Base-by-base conservation (phyloP, 805 yeast genomes). In the Ogataea nakhonphanomensis region DNA sequence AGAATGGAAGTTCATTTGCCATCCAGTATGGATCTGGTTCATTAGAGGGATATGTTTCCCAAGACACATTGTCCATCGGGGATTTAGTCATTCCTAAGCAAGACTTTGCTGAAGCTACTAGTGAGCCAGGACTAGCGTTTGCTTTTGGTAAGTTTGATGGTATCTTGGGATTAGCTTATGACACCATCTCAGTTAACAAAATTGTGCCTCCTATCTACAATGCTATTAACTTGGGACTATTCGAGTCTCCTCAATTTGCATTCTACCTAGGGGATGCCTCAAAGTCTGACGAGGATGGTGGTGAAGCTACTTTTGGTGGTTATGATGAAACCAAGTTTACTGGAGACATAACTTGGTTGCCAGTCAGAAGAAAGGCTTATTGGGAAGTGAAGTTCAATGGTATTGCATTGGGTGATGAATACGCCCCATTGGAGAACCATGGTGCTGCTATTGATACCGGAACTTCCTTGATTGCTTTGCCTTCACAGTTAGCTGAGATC, bases 391-490 rank as follows among this genome's bases (percentile, higher is more conserved):
- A 83, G 54, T 84, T 93, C 54, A 88, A 88, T 55, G 90, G 95
- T 54, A 73, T 93, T 62, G 86, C 90, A 31, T 75, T 93, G 49
- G 99, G 99, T 58, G 85, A 84, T 53, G 95, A 93, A 69, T 85
- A 76, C 59, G 96, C 98, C 36, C 78, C 74, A 54, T 78, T 93
- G 58, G 77, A 74, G 53, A 71, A 70, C 58, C 81, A 89, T 47
- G 99, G 99, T 64, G 99, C 97, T 57, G 96, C 96, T 46, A 89
- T 93, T 61, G 99, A 93, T 67, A 93, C 99, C 43, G 99, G 99
- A 69, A 93, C 99, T 50, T 91, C 98, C 26, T 76, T 93, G 65
- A 84, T 93, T 65, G 89, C 96, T 35, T 74, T 93, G 61, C 99
- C 99, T 54, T 82, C 95, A 21, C 91, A 93, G 37, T 73, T 93